phyloP scores from a whole-genome alignment of 345 rosid species.

The Sonneratia alba region DNA sequence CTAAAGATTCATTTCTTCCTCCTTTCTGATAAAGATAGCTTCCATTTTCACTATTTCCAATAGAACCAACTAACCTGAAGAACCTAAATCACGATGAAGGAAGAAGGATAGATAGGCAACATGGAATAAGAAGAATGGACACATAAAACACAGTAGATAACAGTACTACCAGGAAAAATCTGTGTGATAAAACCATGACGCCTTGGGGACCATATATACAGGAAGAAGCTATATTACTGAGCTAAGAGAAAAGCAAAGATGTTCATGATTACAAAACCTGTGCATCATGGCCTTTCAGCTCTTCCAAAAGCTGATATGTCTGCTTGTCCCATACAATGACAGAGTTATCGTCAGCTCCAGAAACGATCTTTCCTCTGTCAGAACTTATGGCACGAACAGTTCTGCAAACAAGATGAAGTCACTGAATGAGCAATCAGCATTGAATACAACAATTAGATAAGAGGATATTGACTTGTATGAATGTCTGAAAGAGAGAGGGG shows the following conservation, averaged over 20 bases:
- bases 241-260: neutral
- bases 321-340: constrained; percentile 98
- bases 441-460: neutral
- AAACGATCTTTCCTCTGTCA: constrained; percentile 92
- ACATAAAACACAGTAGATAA: neutral
- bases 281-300: constrained; percentile 86
- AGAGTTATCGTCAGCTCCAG: constrained; percentile 97
- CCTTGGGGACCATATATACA: neutral
- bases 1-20: neutral
- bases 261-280: constrained; percentile 47
- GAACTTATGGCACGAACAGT: constrained; percentile 95
- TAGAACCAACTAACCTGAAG: neutral
- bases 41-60: neutral
- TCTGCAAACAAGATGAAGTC: constrained; percentile 30
- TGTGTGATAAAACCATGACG: neutral
- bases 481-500: neutral
- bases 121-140: neutral
- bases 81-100: neutral
- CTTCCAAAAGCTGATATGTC: constrained; percentile 83
- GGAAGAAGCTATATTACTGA: neutral
- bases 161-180: neutral
- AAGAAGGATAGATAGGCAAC: neutral
- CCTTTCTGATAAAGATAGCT: neutral
- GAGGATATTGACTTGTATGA: neutral
- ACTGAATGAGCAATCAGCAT: neutral